Base-by-base conservation (phyloP, 2,329 filamentous ascomycete genomes). In the Clonostachys sp. region DNA sequence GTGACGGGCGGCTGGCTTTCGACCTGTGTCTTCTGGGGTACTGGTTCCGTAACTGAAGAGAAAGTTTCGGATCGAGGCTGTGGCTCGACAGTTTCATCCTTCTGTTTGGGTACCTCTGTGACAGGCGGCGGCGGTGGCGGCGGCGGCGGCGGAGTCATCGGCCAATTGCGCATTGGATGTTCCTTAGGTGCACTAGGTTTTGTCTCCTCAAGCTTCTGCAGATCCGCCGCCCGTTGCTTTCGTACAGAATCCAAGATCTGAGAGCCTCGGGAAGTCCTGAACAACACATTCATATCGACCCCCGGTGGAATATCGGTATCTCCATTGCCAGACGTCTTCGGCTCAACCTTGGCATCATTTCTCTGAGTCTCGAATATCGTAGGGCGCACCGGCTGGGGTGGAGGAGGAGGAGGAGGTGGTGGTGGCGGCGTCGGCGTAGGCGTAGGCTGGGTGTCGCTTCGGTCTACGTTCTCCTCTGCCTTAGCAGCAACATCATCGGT, bases 221-320 rank as follows among this genome's bases (percentile, higher is more conserved):
- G 42, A 34, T 46, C 46, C 17, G 50, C 7, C 13, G 18, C 14
- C 8, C 39, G 47, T 42, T 59, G 56, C 38, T 65, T 63, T 17
- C 60, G 55, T n/a, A 67, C 18, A 2, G 66, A 66, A 2, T 65
- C 61, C 36, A 79, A 46, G 8, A 78, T 64, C 41, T 68, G 69
- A 3, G 75, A 73, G 4, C 71, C 74, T 24, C 65, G 62, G 13
- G 55, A 57, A 2, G 74, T 75, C 48, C 72, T 73, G 47, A 80
- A 80, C 24, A 30, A 30, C 17, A 79, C 57, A 44, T 75, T 71
- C 45, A 77, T 54, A 46, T 77, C 65, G 18, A 75, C 57, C 20
- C 60, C 72, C 1, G 62, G 53, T 4, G 73, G 72, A 1, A 68
- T 51, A 34, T 70, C 65, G 10, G 65, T 55, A 24, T 60, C 57